Conservation (phyloP, 768 basidiomycete species). For the Termitomyces sp. region DNA sequence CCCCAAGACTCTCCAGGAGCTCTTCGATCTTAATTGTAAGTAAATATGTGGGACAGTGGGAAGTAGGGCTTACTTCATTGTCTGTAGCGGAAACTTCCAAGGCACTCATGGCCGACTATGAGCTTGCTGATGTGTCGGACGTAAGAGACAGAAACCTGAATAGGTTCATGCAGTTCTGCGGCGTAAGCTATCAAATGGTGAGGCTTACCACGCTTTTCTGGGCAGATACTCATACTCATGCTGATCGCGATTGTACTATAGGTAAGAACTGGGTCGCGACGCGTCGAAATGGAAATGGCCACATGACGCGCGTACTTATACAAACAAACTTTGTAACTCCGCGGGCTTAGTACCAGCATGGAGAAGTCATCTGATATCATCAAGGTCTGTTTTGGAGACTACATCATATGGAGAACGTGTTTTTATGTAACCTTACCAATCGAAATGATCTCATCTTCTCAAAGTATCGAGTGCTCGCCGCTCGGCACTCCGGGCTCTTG, state of each 20-base stretch:
- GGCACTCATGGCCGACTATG: constrained; percentile 36
- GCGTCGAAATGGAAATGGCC: constrained; percentile 1
- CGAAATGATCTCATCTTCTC: not conserved
- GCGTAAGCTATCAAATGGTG: constrained; percentile 58
- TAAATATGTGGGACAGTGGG: not conserved
- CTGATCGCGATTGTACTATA: constrained; percentile 6
- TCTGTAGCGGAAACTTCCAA: constrained; percentile 28
- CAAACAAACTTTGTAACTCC: not conserved
- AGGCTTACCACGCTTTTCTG: constrained; percentile 2
- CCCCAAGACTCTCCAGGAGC: constrained; percentile 46
- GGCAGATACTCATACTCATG: not conserved
- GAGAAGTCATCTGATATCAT: too few species aligned
- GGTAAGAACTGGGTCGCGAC: constrained; percentile 12
- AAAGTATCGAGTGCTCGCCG: not conserved
- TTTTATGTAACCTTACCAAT: constrained; percentile 1
- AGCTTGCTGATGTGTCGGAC: constrained; percentile 31
- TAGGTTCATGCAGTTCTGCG: constrained; percentile 52
- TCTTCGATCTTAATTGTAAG: constrained; percentile 54
- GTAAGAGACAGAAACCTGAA: constrained; percentile 50
- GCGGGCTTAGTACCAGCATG: too few species aligned
- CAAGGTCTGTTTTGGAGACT: too few species aligned
- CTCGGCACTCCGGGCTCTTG: not conserved
- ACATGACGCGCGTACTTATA: not conserved
- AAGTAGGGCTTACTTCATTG: not conserved
- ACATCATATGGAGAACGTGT: too few species aligned